Evolutionary conservation across 495 filamentous ascomycete species (phyloP).

Genomic region (Letharia lupina): DNA sequence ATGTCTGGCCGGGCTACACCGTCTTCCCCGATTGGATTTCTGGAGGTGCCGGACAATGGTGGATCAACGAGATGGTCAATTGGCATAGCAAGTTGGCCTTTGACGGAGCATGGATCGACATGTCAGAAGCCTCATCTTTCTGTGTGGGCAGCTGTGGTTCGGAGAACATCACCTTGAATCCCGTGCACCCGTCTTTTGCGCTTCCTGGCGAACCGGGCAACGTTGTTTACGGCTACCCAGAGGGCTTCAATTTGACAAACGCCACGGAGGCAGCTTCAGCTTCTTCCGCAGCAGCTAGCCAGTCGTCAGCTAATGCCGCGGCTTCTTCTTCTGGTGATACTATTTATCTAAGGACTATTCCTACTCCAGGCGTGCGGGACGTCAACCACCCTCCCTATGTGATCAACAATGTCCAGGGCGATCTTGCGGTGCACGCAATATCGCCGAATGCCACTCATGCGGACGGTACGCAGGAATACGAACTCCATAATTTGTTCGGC

Average conservation of each 20-base stretch:
- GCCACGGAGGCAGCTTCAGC: constrained; percentile 57
- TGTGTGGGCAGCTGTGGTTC: constrained; percentile 72
- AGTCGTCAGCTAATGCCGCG: constrained; percentile 37
- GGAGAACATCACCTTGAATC: constrained; percentile 59
- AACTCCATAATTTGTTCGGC: constrained; percentile 70
- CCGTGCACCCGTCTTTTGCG: constrained; percentile 56
- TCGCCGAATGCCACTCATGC: constrained; percentile 70
- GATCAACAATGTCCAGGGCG: constrained; percentile 72
- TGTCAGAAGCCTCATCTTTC: constrained; percentile 66
- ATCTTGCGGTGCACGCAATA: constrained; percentile 65
- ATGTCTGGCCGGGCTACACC: constrained; percentile 58
- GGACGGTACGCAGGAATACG: constrained; percentile 67
- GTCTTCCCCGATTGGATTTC: constrained; percentile 59
- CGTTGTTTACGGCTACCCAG: constrained; percentile 55
- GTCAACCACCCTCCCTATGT: constrained; percentile 74
- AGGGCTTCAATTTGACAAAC: constrained; percentile 64
- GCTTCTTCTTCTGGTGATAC: constrained; percentile 30
- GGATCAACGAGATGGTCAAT: constrained; percentile 56
- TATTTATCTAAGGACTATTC: constrained; percentile 52
- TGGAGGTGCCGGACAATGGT: constrained; percentile 54
- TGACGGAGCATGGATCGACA: constrained; percentile 57
- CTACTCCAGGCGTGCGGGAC: constrained; percentile 62
- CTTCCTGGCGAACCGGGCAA: constrained; percentile 60
- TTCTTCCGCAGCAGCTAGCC: constrained; percentile 43
- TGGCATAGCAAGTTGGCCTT: constrained; percentile 52